Evolutionary conservation across 1,284 basidiomycete species (phyloP), one percentile per base, ranked within the genome.

Genomic region (Cronartium quercuum): DNA sequence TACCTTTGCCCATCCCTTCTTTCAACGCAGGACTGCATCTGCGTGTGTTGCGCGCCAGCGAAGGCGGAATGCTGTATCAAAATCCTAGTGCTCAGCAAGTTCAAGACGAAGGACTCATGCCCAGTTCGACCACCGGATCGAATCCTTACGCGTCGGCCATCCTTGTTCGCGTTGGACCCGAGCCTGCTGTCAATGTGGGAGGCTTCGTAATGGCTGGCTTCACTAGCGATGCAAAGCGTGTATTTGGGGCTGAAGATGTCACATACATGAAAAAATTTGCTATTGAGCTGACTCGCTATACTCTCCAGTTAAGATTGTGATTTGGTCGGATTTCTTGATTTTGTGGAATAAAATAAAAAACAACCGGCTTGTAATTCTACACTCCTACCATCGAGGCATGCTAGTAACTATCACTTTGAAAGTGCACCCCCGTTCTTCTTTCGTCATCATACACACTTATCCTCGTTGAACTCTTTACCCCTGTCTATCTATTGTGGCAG

Each of bases 121-220:
- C 37, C 60, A 34, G 7, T 38, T 34, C 44, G n/a, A n/a, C 44
- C n/a, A 35, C 24, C 51, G 29, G 12, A n/a, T 34, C 15, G 40
- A 47, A 58, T 7, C 66, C 64, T 34, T 77, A 73, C 68, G 62
- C 73, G 7, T 77, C 76, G 10, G 79, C 79, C 0, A 76, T 81
- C n/a, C 76, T 81, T 6, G 76, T 80, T 38, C 77, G 78, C 7
- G 68, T 81, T n/a, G 68, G 78, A 60, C 76, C 79, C 44, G 66
- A 75, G 42, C 29, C 63, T 41, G 41, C n/a, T 9, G 34, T 34
- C 12, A 66, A 74, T 24, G 51, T 29, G 34, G 73, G 73, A 10
- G 80, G 80, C 4, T 80, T 77, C 66, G 77, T 80, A 41, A 64
- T 81, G 12, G 77, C 78, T 60, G 79, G 76, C 3, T 81, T 78